A percentile compares a stretch with the other conserved stretches of the same genome.
Conservation (phyloP, 352 stramenopile genomes). For the Globisporangium viniferum region DNA sequence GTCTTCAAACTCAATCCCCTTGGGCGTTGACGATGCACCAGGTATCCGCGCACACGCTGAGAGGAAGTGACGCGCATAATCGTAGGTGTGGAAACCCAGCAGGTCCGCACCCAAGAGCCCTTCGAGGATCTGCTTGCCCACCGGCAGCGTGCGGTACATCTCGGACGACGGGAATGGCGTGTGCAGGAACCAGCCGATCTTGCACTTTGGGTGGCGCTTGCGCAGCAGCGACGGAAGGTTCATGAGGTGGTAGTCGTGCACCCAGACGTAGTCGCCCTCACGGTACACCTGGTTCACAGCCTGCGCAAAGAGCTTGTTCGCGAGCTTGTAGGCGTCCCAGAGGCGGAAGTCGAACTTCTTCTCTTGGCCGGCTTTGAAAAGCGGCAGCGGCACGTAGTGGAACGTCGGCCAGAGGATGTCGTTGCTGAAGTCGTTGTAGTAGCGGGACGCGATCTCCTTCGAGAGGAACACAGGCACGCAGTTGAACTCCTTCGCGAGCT, state of each 20-base stretch:
- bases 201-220: slow-evolving; percentile 62
- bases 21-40: slow-evolving; percentile 62
- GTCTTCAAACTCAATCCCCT: slow-evolving; percentile 67
- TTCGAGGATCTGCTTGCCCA: slow-evolving; percentile 67
- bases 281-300: slow-evolving; percentile 84
- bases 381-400: slow-evolving; percentile 88
- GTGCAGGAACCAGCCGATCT: slow-evolving; percentile 89
- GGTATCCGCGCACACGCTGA: slow-evolving; percentile 76
- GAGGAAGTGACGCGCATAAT: slow-evolving; percentile 86
- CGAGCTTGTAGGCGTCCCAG: slow-evolving; percentile 86
- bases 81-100: slow-evolving; percentile 86
- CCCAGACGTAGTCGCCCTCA: slow-evolving; percentile 84
- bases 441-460: slow-evolving; percentile 84
- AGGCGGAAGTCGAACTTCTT: slow-evolving; percentile 91
- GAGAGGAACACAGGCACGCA: slow-evolving; percentile 89
- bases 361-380: slow-evolving; percentile 84
- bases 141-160: slow-evolving; percentile 81
- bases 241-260: slow-evolving; percentile 92
- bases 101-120: slow-evolving; percentile 82
- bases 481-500: slow-evolving; percentile 85
- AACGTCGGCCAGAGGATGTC: slow-evolving; percentile 91
- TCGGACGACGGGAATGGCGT: slow-evolving; percentile 86
- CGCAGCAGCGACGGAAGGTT: slow-evolving; percentile 78
- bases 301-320: slow-evolving; percentile 85
- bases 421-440: slow-evolving; percentile 93